Evolutionary conservation across 2,329 filamentous ascomycete genomes (phyloP).

Genomic region (Verticillium albo-atrum): DNA sequence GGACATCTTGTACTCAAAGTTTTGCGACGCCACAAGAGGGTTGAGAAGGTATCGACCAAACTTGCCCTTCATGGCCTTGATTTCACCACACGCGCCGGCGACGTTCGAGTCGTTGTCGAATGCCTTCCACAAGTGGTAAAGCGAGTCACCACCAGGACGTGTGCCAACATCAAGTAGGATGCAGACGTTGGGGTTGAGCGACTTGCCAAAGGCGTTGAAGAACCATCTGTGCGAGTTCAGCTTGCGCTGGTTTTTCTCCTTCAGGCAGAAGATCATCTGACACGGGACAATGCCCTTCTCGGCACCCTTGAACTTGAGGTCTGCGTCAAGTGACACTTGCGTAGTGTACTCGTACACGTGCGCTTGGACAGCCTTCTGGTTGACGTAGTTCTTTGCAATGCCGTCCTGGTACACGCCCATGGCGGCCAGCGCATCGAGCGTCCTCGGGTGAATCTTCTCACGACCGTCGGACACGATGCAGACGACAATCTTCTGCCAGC

Average conservation of each 20-base stretch:
- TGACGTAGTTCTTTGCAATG: conserved; percentile 97
- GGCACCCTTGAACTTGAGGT: conserved; percentile 97
- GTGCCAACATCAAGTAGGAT: conserved; percentile 96
- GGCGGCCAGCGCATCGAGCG: conserved; percentile 87
- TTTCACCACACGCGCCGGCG: conserved; percentile 93
- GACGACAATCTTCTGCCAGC: conserved; percentile 99
- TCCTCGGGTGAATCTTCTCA: conserved; percentile 83
- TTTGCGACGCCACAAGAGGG: conserved; percentile 91
- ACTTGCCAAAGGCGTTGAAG: conserved; percentile 94
- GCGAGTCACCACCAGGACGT: conserved; percentile 77
- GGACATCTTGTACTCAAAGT: conserved; percentile 99
- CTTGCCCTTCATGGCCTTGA: conserved; percentile 93
- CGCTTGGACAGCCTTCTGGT: conserved; percentile 88
- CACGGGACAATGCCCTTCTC: conserved; percentile 98
- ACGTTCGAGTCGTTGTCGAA: conserved; percentile 98
- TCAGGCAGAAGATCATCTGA: conserved; percentile 97
- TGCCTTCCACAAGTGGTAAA: conserved; percentile 99
- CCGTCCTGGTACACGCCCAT: conserved; percentile 98
- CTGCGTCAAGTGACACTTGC: conserved; percentile 90
- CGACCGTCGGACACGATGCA: conserved; percentile 94
- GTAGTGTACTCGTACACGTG: conserved; percentile 99
- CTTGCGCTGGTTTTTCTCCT: conserved; percentile 97
- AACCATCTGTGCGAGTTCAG: conserved; percentile 99
- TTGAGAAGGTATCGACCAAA: conserved; percentile 81
- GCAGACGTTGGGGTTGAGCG: conserved; percentile 92